Evolutionary conservation across 1,284 basidiomycete species (phyloP), one percentile per base, ranked within the genome.

Genomic region (Marasmius oreades): DNA sequence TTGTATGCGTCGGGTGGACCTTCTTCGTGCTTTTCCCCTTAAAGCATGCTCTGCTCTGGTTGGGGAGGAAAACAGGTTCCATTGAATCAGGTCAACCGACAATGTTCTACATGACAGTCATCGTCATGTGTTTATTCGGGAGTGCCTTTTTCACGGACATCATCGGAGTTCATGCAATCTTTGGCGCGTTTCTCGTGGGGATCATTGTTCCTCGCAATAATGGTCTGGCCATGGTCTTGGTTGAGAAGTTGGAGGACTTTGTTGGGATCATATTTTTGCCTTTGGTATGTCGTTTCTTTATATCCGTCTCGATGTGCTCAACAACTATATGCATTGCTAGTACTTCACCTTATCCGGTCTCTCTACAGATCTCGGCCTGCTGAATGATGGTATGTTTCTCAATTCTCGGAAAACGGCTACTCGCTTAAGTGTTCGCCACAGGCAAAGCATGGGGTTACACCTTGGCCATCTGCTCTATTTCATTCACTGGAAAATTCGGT

Each of bases 131-230:
- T 24, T 81, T 95, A 16, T 90, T 97, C 67, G 80, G 83, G 3
- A 93, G 90, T 6, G 88, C 93, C 0, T 98, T 97, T 76, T 89
- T 95, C 68, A 98, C 95, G 0, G 95, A 96, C 68, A 81, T 95
- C 60, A 93, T 98, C 63, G 95, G 95, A 55, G 92, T 96, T 0
- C 93, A 95, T 67, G 88, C 93, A 28, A 95, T 95, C 64, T 92
- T 93, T 66, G 90, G 91, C 79, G 92, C 89, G 0, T 98, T 98
- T 76, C 66, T 98, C 36, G 86, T 87, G 2, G 95, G 95, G n/a
- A 73, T 96, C 10, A 87, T 96, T 65, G 87, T 98, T 18, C 96
- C 96, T 1, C 87, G 94, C 43, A 89, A 97, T 59, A 90, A 90
- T 3, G 90, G 91, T 7, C 86, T 93, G 60, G 86, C 87, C 1